Percentiles rank a stretch among this genome's conserved stretches.
These are phyloP conservation scores for Botrytis fabae DNA, from an alignment of 2,329 filamentous ascomycete species.

Conservation along the genomic window DNA sequence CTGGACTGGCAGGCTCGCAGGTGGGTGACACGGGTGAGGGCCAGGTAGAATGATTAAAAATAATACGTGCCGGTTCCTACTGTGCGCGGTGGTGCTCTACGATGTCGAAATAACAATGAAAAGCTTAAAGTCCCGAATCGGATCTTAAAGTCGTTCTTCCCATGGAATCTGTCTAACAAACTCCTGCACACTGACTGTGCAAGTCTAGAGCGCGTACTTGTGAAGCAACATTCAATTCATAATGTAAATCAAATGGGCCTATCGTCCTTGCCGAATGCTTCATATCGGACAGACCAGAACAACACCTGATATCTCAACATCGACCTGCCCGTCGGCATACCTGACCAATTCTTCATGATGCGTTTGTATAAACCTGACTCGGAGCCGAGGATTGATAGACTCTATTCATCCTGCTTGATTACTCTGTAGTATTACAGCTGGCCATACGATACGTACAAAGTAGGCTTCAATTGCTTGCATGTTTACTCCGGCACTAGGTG, in stretches of 20 bases:
- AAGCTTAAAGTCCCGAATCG: neutral
- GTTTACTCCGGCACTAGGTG: neutral
- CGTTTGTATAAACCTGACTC: no score
- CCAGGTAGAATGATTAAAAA: neutral
- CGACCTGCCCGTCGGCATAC: neutral
- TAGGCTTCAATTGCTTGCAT: conserved; percentile 6
- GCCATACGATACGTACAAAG: neutral
- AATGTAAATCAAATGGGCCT: neutral
- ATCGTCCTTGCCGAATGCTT: neutral
- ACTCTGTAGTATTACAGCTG: neutral
- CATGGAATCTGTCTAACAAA: neutral
- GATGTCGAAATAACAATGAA: neutral
- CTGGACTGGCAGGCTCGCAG: no score
- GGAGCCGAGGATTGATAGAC: no score
- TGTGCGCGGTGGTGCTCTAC: no score
- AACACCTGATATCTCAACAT: neutral
- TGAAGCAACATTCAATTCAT: no score
- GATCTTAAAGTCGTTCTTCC: neutral
- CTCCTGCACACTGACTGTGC: no score
- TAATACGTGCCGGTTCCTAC: no score
- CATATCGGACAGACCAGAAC: neutral
- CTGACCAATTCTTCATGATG: neutral
- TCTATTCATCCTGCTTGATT: neutral
- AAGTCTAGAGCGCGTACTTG: no score
- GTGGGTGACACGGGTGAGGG: no score